A percentile compares a stretch with the other conserved stretches of the same genome.
phyloP scores from a whole-genome alignment of 768 basidiomycete genomes.

The Boletus bicolor region DNA sequence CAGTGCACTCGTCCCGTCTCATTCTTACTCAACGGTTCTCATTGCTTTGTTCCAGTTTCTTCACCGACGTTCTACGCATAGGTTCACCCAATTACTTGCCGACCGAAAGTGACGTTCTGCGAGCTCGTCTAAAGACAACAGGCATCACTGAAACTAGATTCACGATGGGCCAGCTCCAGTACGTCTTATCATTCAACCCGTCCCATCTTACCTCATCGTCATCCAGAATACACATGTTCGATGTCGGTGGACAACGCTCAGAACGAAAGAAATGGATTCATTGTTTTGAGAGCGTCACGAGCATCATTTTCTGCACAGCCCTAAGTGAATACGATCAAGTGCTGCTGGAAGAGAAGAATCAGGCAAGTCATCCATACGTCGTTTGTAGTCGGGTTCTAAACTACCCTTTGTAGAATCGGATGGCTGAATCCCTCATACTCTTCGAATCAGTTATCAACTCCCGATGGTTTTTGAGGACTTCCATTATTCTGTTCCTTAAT shows the following conservation, averaged over 20 bases:
- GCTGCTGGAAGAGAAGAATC: constrained; percentile 52
- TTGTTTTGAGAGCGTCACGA: constrained; percentile 77
- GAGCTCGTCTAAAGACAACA: constrained; percentile 85
- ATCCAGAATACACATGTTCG: constrained; percentile 64
- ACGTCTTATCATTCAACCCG: constrained; percentile 15
- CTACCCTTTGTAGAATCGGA: constrained; percentile 52
- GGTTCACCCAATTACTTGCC: constrained; percentile 79
- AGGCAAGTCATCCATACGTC: constrained; percentile 16
- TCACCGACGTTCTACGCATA: constrained; percentile 80
- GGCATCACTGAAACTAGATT: constrained; percentile 90
- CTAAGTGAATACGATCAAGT: constrained; percentile 78
- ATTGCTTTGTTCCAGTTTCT: constrained; percentile 56
- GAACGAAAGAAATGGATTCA: constrained; percentile 84
- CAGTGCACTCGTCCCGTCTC: constrained; percentile 29
- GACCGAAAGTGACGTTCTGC: constrained; percentile 79
- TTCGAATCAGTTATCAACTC: constrained; percentile 82
- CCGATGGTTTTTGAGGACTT: constrained; percentile 66
- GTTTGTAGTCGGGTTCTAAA: background rate
- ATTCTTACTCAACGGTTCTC: background rate
- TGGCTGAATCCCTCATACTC: constrained; percentile 69
- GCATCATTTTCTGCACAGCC: constrained; percentile 74
- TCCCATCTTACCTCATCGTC: background rate
- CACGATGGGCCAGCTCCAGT: constrained; percentile 63
- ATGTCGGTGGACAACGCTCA: constrained; percentile 76
- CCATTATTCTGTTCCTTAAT: constrained; percentile 65